phyloP scores from a whole-genome alignment of 345 rosid genomes.

The Aquilaria yunnanensis region DNA sequence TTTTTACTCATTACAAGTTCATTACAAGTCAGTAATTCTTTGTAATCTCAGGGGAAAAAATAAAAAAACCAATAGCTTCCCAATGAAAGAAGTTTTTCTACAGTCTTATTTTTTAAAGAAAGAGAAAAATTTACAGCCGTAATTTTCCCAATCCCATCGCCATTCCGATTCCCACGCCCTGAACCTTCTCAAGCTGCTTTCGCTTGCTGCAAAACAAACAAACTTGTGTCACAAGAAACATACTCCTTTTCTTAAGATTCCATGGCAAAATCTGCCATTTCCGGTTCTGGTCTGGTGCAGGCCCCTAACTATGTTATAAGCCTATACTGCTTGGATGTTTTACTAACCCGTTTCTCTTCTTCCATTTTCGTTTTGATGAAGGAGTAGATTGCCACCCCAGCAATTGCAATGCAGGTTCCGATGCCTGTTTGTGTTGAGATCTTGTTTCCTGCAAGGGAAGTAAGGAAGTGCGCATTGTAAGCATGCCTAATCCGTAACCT shows the following conservation, averaged over 20 bases:
- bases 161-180: background rate
- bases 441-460: conserved; percentile 59
- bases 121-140: conserved; percentile 22
- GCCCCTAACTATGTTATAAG: background rate
- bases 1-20: conserved; percentile 20
- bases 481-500: background rate
- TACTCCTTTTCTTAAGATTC: too few species aligned
- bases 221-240: background rate
- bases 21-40: conserved; percentile 21
- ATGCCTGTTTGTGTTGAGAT: conserved; percentile 89
- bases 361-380: conserved; percentile 84
- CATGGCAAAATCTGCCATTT: too few species aligned
- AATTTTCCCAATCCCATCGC: conserved; percentile 7
- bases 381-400: conserved; percentile 85
- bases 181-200: conserved; percentile 41
- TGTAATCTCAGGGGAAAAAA: conserved; percentile 8
- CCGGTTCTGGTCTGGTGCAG: too few species aligned
- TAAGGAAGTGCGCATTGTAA: conserved; percentile 2
- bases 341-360: conserved; percentile 82
- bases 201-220: conserved; percentile 35
- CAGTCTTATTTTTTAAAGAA: conserved; percentile 2
- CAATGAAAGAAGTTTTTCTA: conserved; percentile 9
- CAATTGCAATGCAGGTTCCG: conserved; percentile 82
- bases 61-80: conserved; percentile 18
- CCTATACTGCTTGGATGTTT: background rate